Percentiles rank a stretch among this genome's conserved stretches.
Evolutionary conservation across 257 asterid genomes (phyloP).

Genomic region (Ajuga chamaepitys): DNA sequence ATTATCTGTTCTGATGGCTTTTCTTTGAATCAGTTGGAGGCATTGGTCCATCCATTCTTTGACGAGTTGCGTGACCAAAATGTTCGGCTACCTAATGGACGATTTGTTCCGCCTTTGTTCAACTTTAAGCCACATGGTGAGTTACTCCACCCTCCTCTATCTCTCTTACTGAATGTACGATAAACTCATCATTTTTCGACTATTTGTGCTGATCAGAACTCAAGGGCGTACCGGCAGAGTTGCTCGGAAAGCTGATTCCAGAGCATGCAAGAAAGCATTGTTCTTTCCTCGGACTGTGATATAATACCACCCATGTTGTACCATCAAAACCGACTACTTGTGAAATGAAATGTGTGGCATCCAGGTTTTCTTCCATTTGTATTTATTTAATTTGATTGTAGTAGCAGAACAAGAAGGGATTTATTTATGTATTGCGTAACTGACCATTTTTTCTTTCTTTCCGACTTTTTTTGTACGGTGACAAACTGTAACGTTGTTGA

Average conservation of each 20-base stretch:
- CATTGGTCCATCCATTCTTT: conserved; percentile 58
- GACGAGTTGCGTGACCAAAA: conserved; percentile 64
- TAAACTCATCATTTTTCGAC: neutral
- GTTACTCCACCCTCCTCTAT: neutral
- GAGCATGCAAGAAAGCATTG: conserved; percentile 76
- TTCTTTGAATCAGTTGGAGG: conserved; percentile 49
- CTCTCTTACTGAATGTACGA: neutral
- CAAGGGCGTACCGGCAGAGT: conserved; percentile 54
- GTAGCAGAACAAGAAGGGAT: conserved; percentile 18
- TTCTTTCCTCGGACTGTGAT: conserved; percentile 49
- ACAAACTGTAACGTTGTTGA: conserved; percentile 28
- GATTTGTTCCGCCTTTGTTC: conserved; percentile 60
- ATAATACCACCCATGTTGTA: neutral
- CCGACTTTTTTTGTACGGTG: conserved; percentile 2
- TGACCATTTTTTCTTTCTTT: conserved; percentile 21
- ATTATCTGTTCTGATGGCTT: neutral
- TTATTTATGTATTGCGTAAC: conserved; percentile 9
- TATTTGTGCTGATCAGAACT: conserved; percentile 33
- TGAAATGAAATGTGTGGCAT: conserved; percentile 10
- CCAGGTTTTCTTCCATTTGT: conserved; percentile 10
- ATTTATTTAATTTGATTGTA: conserved; percentile 29
- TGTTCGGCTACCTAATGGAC: conserved; percentile 62
- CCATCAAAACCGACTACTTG: neutral
- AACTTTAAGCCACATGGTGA: conserved; percentile 59
- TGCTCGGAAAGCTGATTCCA: conserved; percentile 58